phyloP scores from a whole-genome alignment of 2,329 filamentous ascomycete species.

The Gyromitra esculenta region DNA sequence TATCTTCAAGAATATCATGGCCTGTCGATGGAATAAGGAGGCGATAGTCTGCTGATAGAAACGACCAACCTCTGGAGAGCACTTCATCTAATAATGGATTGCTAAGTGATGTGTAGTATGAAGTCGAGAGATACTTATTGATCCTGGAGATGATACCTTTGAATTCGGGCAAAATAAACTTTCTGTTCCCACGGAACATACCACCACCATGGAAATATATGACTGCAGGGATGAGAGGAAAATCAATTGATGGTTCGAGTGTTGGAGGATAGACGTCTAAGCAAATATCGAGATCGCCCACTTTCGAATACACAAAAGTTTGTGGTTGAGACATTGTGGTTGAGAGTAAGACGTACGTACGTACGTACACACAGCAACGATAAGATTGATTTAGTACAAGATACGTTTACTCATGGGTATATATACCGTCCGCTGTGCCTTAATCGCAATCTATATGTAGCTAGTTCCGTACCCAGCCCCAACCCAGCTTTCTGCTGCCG shows the following conservation, averaged over 20 bases:
- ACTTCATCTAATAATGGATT: constrained; percentile 29
- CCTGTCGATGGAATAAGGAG: constrained; percentile 47
- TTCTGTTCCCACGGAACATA: constrained; percentile 42
- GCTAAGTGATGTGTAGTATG: background rate
- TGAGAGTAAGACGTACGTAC: background rate
- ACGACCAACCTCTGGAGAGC: constrained; percentile 28
- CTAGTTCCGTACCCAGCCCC: too few species aligned
- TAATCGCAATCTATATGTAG: too few species aligned
- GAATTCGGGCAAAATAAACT: constrained; percentile 35
- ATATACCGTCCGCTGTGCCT: too few species aligned
- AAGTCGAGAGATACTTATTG: background rate
- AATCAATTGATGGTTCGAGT: background rate
- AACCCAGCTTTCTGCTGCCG: too few species aligned
- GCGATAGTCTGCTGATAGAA: constrained; percentile 51
- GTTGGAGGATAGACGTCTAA: constrained; percentile 40
- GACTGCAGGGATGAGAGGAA: constrained; percentile 21
- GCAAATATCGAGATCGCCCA: constrained; percentile 30
- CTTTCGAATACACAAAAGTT: constrained; percentile 45
- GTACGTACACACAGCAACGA: background rate
- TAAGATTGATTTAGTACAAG: background rate
- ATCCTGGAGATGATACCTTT: constrained; percentile 25
- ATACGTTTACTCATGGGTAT: too few species aligned
- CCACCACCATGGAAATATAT: constrained; percentile 50
- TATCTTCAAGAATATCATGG: constrained; percentile 41
- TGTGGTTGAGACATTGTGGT: constrained; percentile 36